These are phyloP conservation scores for Podaxis pistillaris DNA, from an alignment of 768 basidiomycete genomes.

Conservation along the genomic window DNA sequence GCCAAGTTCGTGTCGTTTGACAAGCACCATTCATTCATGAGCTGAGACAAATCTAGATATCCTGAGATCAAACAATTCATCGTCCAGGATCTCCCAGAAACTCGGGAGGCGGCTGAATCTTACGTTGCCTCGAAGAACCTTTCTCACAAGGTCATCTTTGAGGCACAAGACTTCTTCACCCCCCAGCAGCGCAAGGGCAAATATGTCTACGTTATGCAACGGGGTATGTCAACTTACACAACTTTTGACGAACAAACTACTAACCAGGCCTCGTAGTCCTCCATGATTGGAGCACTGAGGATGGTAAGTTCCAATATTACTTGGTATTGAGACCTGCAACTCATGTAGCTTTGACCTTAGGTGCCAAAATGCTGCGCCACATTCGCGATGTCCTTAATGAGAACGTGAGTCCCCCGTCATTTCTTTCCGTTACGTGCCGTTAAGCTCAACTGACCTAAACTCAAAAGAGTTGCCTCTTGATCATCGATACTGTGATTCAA, in stretches of 20 bases:
- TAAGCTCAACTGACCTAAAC: neutral
- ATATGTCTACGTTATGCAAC: slow-evolving; percentile 37
- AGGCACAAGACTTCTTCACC: slow-evolving; percentile 38
- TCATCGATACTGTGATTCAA: slow-evolving; percentile 36
- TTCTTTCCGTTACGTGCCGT: neutral
- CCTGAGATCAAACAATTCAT: slow-evolving; percentile 36
- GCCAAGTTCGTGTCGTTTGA: slow-evolving; percentile 24
- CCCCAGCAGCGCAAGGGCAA: slow-evolving; percentile 39
- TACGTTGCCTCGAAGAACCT: slow-evolving; percentile 33
- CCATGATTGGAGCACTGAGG: slow-evolving; percentile 37
- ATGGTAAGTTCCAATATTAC: slow-evolving; percentile 19
- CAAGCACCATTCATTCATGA: neutral
- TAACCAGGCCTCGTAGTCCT: slow-evolving; percentile 23
- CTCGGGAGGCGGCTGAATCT: slow-evolving; percentile 31
- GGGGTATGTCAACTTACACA: slow-evolving; percentile 22
- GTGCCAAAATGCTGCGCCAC: slow-evolving; percentile 34
- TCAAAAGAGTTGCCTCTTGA: slow-evolving; percentile 32
- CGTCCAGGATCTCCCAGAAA: slow-evolving; percentile 37
- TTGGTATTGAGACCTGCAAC: neutral
- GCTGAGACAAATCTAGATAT: slow-evolving; percentile 23
- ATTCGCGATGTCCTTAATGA: slow-evolving; percentile 33
- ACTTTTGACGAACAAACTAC: neutral
- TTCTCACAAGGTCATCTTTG: slow-evolving; percentile 32
- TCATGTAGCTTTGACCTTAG: slow-evolving; percentile 10
- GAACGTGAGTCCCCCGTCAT: slow-evolving; percentile 22